These are phyloP conservation scores for Pontederia paniculata DNA, from an alignment of 176 grass and related monocot genomes.

Conservation along the genomic window DNA sequence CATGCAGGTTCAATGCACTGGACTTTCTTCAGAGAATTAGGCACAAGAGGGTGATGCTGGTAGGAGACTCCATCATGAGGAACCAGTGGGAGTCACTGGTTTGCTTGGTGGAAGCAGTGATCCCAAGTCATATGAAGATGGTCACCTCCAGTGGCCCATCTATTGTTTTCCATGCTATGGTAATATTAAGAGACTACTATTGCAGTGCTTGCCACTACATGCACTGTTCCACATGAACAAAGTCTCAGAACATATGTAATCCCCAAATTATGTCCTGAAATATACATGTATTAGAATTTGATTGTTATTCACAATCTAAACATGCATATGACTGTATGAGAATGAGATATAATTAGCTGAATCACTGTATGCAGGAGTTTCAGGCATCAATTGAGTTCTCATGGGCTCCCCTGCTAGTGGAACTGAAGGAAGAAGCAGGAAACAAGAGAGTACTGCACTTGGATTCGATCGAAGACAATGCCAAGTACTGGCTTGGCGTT, in stretches of 20 bases:
- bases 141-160: slow-evolving; percentile 22
- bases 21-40: slow-evolving; percentile 31
- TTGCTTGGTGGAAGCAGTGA: slow-evolving; percentile 39
- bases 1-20: slow-evolving; percentile 34
- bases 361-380: slow-evolving; percentile 20
- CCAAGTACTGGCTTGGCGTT: slow-evolving; percentile 31
- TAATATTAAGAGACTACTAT: neutral
- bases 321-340: too few relatives aligned
- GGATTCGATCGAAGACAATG: slow-evolving; percentile 38
- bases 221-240: too few relatives aligned
- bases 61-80: slow-evolving; percentile 38
- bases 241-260: too few relatives aligned
- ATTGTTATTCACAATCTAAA: too few relatives aligned
- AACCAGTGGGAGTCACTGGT: slow-evolving; percentile 45
- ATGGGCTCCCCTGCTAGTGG: slow-evolving; percentile 37
- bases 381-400: slow-evolving; percentile 35
- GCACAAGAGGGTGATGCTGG: slow-evolving; percentile 37
- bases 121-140: slow-evolving; percentile 25
- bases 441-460: slow-evolving; percentile 23
- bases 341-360: neutral
- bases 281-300: too few relatives aligned
- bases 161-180: slow-evolving; percentile 31
- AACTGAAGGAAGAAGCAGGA: slow-evolving; percentile 28
- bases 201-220: neutral
- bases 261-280: too few relatives aligned